Base-by-base conservation (phyloP, 1,139 yeast genomes). In the Lodderomyces theae region DNA sequence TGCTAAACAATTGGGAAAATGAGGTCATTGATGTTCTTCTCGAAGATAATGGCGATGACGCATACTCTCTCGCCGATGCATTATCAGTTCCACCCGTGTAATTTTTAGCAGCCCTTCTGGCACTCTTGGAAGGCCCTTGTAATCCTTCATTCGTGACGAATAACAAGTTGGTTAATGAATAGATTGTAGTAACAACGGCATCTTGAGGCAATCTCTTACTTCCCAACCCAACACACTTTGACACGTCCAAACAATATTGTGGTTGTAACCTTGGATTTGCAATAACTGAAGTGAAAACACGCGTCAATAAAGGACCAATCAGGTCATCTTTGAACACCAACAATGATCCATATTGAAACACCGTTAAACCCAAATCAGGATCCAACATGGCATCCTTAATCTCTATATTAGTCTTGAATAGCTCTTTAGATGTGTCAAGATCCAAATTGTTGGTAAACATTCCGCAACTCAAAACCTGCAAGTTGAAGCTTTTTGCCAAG, bases 171-270 rank as follows among this genome's bases (percentile, higher is more conserved):
- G 87, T 79, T 49, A 90, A 71, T 0, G 95, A 83, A 59, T 92
- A 92, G 42, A 92, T 81, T 1, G 92, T 78, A n/a, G 96, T 84
- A 10, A 89, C 87, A 15, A 86, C 82, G 0, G 87, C 80, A 58
- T 89, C 97, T 55, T 88, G 94, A 18, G 86, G 70, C 41, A 79
- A 59, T 13, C 68, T 67, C 46, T 66, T 72, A 48, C 72, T 60
- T 19, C 77, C 76, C 47, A 66, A 51, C 4, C 78, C 77, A 40
- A 72, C 69, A 46, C 70, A 58, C 44, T 60, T 60, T 4, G 75
- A 65, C 6, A 73, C 72, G 34, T 49, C 57, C 53, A 48, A 60
- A 51, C 69, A 65, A 46, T 63, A 63, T 17, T 37, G 35, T 38
- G 58, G 43, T 21, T 52, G 53, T 38, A 70, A 62, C 35, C 57